Conservation (phyloP, 1,284 basidiomycete species). For the Mixia osmundae region DNA sequence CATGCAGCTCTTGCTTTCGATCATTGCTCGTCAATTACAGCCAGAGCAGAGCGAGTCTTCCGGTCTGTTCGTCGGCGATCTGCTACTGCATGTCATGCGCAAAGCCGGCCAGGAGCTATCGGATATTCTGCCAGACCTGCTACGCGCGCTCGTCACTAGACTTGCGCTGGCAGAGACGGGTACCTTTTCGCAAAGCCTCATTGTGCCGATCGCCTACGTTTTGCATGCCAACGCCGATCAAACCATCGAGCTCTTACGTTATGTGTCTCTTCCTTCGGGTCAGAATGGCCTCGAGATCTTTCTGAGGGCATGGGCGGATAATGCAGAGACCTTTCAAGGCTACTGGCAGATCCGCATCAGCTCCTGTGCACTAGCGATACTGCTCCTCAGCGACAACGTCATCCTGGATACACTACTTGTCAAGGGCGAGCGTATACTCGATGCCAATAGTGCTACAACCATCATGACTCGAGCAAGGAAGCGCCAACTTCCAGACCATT, state of each 20-base stretch:
- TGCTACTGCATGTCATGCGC: conserved; percentile 76
- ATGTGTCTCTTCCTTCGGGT: conserved; percentile 25
- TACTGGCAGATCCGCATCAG: conserved; percentile 65
- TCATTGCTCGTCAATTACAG: conserved; percentile 51
- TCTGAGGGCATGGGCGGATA: conserved; percentile 75
- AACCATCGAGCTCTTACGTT: conserved; percentile 47
- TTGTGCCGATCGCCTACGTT: conserved; percentile 79
- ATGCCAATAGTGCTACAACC: conserved; percentile 55
- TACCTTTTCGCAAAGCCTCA: conserved; percentile 66
- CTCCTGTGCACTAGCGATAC: conserved; percentile 46
- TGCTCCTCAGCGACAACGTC: conserved; percentile 43
- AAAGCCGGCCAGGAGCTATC: conserved; percentile 49
- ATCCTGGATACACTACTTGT: conserved; percentile 44
- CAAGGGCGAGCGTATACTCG: conserved; percentile 78
- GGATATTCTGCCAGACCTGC: conserved; percentile 59
- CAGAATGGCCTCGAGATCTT: conserved; percentile 51
- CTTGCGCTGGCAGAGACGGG: conserved; percentile 65
- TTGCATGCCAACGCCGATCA: conserved; percentile 59
- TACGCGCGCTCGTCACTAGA: conserved; percentile 56
- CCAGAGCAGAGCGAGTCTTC: conserved; percentile 43
- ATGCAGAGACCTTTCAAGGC: conserved; percentile 76
- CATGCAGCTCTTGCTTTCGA: conserved; percentile 41
- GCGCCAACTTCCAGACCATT: conserved; percentile 52
- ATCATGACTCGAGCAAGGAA: conserved; percentile 77
- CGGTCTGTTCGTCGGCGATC: conserved; percentile 72